Evolutionary conservation across 352 stramenopile genomes (phyloP).

Genomic region (Globisporangium perplexum): DNA sequence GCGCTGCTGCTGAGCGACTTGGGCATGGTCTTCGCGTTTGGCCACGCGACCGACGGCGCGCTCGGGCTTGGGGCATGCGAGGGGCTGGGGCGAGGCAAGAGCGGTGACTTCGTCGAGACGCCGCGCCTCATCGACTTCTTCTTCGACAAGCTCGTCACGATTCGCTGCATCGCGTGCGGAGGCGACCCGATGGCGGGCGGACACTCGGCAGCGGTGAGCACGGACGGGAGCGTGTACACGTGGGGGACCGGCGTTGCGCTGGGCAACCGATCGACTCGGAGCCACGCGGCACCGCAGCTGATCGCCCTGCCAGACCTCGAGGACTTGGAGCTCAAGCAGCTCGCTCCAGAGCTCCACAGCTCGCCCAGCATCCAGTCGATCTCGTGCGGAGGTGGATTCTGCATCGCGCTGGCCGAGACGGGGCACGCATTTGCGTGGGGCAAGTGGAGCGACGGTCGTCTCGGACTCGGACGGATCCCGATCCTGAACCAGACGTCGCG

Average conservation of each 20-base stretch:
- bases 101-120: constrained; percentile 6
- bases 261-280: constrained; percentile 31
- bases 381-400: constrained; percentile 76
- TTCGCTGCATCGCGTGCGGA: constrained; percentile 40
- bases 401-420: constrained; percentile 41
- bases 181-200: constrained; percentile 45
- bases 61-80: constrained; percentile 20
- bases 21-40: constrained; percentile 57
- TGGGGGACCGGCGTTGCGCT: constrained; percentile 67
- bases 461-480: constrained; percentile 62
- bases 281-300: constrained; percentile 27
- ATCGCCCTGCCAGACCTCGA: constrained; percentile 18
- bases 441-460: constrained; percentile 63
- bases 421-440: constrained; percentile 78
- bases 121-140: constrained; percentile 50
- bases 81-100: background rate
- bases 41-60: constrained; percentile 41
- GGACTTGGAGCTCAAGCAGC: background rate
- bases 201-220: constrained; percentile 65
- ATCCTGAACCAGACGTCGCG: constrained; percentile 36
- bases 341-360: background rate
- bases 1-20: constrained; percentile 60
- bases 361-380: constrained; percentile 22
- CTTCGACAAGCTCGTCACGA: constrained; percentile 33
- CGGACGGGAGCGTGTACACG: constrained; percentile 55